Evolutionary conservation across 73 alveolate genomes (phyloP), one percentile per base, ranked within the genome.

Genomic region (Loxodes magnus): DNA sequence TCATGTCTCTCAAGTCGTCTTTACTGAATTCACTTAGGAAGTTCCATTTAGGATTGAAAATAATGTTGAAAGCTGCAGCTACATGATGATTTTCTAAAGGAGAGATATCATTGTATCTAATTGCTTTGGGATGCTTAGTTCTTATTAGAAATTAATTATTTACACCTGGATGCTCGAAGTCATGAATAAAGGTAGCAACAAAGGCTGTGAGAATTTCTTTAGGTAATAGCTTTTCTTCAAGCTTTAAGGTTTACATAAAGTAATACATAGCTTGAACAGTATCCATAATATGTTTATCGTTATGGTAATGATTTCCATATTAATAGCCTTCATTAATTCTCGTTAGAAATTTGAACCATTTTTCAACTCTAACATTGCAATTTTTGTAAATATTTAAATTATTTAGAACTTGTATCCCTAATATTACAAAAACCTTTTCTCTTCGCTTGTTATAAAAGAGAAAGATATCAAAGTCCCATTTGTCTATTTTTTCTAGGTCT

Each of bases 71-170:
- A 12, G 88, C 70, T 22, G 85, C 84, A 12, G 95, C 88, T 15
- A 82, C 65, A 54, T 83, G 95, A 53, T 83, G 90, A 43, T 83
- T 71, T 41, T 83, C 95, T 22, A 83, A 39, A 16, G 82, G 92
- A 17, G 83, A 65, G 25, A 27, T 30, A 35, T 83, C 95, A 48
- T 71, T 69, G 38, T 82, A 82, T 39, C 95, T 43, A 21, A 82
- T 61, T 5, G 95, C 95, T 2, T 76, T 28, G 3, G 88, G 88
- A 50, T 76, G 85, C 67, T 77, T 82, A 3, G 91, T 82, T 20
- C 88, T 42, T 2, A 82, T 74, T 4, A 82, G 58, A 35, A 82
- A 77, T 39, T 77, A 62, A 38, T 70, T 77, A 44, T 36, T 10
- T 4, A 50, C 52, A 36, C 60, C 72, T 64, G 90, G 90, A 39